Percentiles rank a stretch among this genome's conserved stretches.
phyloP scores from a whole-genome alignment of 352 stramenopile species.

The Globisporangium spiculum region DNA sequence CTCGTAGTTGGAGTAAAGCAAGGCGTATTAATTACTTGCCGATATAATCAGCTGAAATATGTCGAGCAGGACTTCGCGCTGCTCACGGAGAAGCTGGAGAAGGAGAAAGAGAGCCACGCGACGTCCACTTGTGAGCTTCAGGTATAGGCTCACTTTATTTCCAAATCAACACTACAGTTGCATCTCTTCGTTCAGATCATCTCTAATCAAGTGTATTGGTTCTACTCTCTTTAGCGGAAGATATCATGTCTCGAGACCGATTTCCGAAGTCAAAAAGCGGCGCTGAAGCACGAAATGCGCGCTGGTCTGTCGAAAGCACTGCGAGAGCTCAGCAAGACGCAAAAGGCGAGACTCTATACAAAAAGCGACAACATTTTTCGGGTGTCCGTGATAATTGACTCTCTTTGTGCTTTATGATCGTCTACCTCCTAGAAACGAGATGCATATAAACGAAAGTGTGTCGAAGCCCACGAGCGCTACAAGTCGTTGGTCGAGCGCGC shows the following conservation, averaged over 20 bases:
- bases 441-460: constrained; percentile 79
- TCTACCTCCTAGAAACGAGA: constrained; percentile 53
- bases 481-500: constrained; percentile 49
- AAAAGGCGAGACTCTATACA: constrained; percentile 38
- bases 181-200: background rate
- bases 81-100: constrained; percentile 53
- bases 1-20: background rate
- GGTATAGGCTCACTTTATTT: constrained; percentile 22
- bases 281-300: constrained; percentile 56
- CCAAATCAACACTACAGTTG: background rate
- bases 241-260: constrained; percentile 38
- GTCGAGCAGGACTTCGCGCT: constrained; percentile 59
- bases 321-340: constrained; percentile 52
- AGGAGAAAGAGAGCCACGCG: constrained; percentile 54
- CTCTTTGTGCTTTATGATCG: background rate
- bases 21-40: background rate
- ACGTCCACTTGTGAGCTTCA: constrained; percentile 40
- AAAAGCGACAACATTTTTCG: background rate
- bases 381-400: background rate
- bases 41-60: constrained; percentile 50
- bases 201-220: background rate
- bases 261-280: constrained; percentile 27
- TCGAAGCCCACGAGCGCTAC: constrained; percentile 74
- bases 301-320: constrained; percentile 54
- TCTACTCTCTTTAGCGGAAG: constrained; percentile 34